These are phyloP conservation scores for Juglanconis oblonga DNA, from an alignment of 2,329 filamentous ascomycete species.

Conservation along the genomic window DNA sequence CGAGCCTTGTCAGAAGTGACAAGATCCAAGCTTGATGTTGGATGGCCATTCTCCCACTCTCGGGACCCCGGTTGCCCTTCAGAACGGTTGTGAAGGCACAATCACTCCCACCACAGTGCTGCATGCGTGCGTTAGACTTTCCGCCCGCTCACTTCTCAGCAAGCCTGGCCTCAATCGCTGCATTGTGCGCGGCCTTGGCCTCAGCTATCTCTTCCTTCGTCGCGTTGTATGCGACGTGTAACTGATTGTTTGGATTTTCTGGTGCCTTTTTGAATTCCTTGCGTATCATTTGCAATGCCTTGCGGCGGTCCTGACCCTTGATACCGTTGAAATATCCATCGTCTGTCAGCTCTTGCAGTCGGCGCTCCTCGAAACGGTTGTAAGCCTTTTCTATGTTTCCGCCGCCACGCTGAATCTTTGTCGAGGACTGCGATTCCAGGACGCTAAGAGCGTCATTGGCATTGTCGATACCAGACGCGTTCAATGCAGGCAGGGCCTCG, in stretches of 20 bases:
- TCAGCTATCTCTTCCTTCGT: slow-evolving; percentile 71
- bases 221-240: slow-evolving; percentile 71
- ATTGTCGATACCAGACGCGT: slow-evolving; percentile 87
- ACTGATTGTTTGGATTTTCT: slow-evolving; percentile 95
- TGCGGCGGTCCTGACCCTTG: background rate
- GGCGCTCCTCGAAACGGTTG: slow-evolving; percentile 79
- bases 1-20: too few species aligned
- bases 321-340: background rate
- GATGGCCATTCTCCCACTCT: too few species aligned
- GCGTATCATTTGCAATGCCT: background rate
- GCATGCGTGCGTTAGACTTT: background rate
- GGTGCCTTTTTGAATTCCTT: slow-evolving; percentile 66
- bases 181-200: slow-evolving; percentile 63
- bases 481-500: slow-evolving; percentile 59
- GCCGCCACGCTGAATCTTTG: slow-evolving; percentile 64
- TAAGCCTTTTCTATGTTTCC: background rate
- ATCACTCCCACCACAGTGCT: too few species aligned
- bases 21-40: too few species aligned
- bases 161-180: slow-evolving; percentile 72
- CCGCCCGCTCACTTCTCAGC: slow-evolving; percentile 30
- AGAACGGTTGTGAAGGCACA: too few species aligned
- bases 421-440: slow-evolving; percentile 43
- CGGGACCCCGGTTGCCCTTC: too few species aligned
- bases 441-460: slow-evolving; percentile 83
- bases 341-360: slow-evolving; percentile 80